Conservation (phyloP, 805 yeast species). For the Torulaspora microellipsoides region DNA sequence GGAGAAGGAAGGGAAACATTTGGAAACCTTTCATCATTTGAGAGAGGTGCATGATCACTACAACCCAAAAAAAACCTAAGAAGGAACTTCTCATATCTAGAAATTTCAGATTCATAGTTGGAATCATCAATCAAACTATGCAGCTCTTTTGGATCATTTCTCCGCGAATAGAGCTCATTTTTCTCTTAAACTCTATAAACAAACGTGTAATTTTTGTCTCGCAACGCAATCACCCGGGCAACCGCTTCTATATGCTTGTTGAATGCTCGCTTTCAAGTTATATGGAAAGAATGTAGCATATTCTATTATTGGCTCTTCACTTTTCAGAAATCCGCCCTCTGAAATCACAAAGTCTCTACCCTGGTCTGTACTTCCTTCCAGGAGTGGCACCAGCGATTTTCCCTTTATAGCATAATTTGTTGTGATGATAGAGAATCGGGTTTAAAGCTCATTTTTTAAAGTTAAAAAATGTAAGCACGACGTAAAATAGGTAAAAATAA, state of each 20-base stretch:
- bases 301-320: slow-evolving; percentile 9
- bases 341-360: slow-evolving; percentile 2
- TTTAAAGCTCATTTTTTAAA: no score
- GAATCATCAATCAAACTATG: slow-evolving; percentile 5
- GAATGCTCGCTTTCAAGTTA: slow-evolving; percentile 3
- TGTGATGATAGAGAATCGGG: no score
- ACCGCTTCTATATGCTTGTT: slow-evolving; percentile 4
- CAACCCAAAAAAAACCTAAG: slow-evolving; percentile 4
- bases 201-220: slow-evolving; percentile 5
- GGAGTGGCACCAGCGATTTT: slow-evolving; percentile 6
- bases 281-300: slow-evolving; percentile 5
- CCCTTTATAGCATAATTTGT: slow-evolving; percentile 7
- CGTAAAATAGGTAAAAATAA: no score
- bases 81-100: not conserved
- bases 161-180: slow-evolving; percentile 6
- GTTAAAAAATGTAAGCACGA: no score
- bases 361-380: not conserved
- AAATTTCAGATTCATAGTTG: not conserved
- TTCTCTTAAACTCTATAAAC: slow-evolving; percentile 8
- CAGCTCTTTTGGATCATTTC: slow-evolving; percentile 3
- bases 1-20: slow-evolving; percentile 1
- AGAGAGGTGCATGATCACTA: slow-evolving; percentile 8
- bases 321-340: slow-evolving; percentile 7
- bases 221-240: slow-evolving; percentile 3
- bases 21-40: slow-evolving; percentile 1